Evolutionary conservation across 371 early-diverging fungal species (phyloP).

Genomic region (Syncephalastrum monosporum): DNA sequence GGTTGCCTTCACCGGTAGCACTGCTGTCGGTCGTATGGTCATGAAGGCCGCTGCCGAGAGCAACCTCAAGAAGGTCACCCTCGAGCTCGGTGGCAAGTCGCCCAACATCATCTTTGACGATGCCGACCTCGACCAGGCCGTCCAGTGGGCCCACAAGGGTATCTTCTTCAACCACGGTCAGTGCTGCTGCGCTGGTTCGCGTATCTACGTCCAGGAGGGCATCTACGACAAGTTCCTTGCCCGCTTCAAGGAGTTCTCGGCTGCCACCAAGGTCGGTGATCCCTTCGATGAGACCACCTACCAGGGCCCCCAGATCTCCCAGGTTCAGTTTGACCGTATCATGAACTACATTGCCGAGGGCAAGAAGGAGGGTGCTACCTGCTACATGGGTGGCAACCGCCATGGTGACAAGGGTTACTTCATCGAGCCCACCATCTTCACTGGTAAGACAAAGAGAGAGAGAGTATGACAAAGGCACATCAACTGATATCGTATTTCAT

Average conservation of each 20-base stretch:
- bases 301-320: constrained; percentile 66
- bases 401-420: constrained; percentile 51
- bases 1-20: constrained; percentile 70
- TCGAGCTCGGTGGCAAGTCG: constrained; percentile 88
- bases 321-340: constrained; percentile 70
- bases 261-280: constrained; percentile 60
- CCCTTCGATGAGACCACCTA: constrained; percentile 53
- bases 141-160: constrained; percentile 68
- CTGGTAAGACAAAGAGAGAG: constrained; percentile 5
- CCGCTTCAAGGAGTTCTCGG: constrained; percentile 60
- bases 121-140: constrained; percentile 79
- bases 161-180: constrained; percentile 85
- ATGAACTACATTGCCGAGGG: constrained; percentile 54
- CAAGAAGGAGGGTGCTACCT: constrained; percentile 51
- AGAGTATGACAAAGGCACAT: neutral
- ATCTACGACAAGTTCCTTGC: constrained; percentile 75
- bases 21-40: constrained; percentile 53
- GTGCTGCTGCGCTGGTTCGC: constrained; percentile 82
- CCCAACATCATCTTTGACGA: constrained; percentile 91
- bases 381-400: constrained; percentile 46
- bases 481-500: neutral
- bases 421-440: constrained; percentile 53
- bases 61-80: constrained; percentile 76
- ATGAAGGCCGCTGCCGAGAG: constrained; percentile 60
- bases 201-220: constrained; percentile 78